Evolutionary conservation across 805 yeast species (phyloP), one percentile per base, ranked within the genome.

Genomic region (Kodamaea sagamina): DNA sequence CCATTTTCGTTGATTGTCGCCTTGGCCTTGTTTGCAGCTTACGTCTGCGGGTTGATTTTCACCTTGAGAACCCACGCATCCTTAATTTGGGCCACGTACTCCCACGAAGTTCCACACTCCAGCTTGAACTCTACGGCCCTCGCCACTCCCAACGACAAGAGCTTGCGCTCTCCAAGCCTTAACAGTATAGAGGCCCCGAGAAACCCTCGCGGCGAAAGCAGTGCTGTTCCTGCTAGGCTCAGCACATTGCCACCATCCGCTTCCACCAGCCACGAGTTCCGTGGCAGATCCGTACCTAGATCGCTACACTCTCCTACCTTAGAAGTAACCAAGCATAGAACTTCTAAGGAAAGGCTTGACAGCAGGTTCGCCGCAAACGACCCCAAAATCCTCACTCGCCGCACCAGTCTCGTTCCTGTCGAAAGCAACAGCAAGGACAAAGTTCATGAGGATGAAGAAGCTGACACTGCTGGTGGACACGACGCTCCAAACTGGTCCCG

Each of bases 401-500:
- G 44, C 27, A 22, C 39, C 3, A 41, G 44, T 16, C 15, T 34
- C n/a, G 24, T 37, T 6, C 19, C 32, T 11, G 25, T 9, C 4
- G 40, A 31, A 39, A 22, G 19, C 24, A 41, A 31, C 12, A 22
- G 15, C 6, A 13, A 29, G 17, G 22, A 15, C 25, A n/a, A 32
- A n/a, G 4, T 36, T 11, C 43, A 39, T 16, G 48, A 47, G 35
- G 53, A 50, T 17, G 58, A 55, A 8, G 63, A 55, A 6, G 64
- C 56, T 44, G 70, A 62, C 31, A 62, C 55, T 9, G 61, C 57
- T n/a, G 84, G 85, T 4, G 95, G 95, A 1, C 97, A 92, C 54
- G 97, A 89, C 61, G 95, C 97, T 0, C 98, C 99, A 36, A 93
- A 93, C 60, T 93, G 99, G 99, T 84, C 96, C 5, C 78, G 92